Base-by-base conservation (phyloP, 306 rosid species). In the Chamaecrista fasciculata region DNA sequence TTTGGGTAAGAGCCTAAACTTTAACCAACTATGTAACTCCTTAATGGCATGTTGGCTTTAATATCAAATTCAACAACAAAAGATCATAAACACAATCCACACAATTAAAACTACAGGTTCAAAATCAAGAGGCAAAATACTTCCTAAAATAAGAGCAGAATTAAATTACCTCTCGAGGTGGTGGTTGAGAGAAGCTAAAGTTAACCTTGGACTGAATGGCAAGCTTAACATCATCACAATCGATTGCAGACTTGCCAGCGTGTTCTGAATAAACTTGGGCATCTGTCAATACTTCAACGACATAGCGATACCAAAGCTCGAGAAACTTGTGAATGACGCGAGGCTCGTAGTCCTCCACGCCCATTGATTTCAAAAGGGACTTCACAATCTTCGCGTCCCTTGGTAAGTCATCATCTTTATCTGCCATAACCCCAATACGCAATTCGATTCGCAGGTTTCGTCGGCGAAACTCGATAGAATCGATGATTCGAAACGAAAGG, bases 181-280 rank as follows among this genome's bases (percentile, higher is more conserved):
- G 96, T 63, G 99, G 96, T 37, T 91, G 99, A 0, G 97, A 91
- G 86, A 94, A 94, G 83, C 95, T 94, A 76, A 84, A 88, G 73
- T 91, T 91, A 53, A 87, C 92, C 80, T 94, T 89, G 26, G 97
- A 84, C 62, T 94, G 99, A 82, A 88, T 86, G 3, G 99, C 95
- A 63, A 91, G 97, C 88, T 91, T 91, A 78, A 87, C 81, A 67
- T 89, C 99, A 31, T 94, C 97, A 23, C 87, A 82, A 72, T 94
- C 98, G 6, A 94, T 84, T 3, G 96, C 76, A 19, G 87, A 66
- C 81, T 94, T 94, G 60, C 79, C 72, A 0, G 97, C 97, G 46
- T 94, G 99, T 85, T 94, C 97, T 0, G 99, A 94, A 79, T 91
- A 94, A 3, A 91, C 97, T 56, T 87, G 97, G n/a, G 99, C 95